Conservation (phyloP, 768 basidiomycete species). For the Hygrocybe punicea region DNA sequence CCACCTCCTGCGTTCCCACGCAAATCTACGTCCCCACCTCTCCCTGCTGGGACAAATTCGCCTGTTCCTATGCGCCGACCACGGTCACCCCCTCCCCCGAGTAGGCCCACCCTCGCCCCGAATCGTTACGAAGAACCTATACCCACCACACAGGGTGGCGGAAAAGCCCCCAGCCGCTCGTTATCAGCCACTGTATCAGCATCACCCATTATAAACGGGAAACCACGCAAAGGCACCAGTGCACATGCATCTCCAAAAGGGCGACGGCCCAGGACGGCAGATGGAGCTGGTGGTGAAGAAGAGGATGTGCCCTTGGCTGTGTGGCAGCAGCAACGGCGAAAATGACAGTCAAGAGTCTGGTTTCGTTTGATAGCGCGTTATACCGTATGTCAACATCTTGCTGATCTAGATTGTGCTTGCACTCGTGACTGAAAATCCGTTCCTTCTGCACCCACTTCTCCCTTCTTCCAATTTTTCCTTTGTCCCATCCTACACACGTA, state of each 20-base stretch:
- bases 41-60: not conserved
- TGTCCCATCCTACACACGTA: not conserved
- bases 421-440: no score
- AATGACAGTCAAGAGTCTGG: constrained; percentile 31
- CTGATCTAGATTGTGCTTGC: constrained; percentile 1
- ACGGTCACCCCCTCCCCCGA: constrained; percentile 51
- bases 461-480: not conserved
- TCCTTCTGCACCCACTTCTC: not conserved
- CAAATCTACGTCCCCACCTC: not conserved
- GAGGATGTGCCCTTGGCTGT: constrained; percentile 79
- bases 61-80: constrained; percentile 35
- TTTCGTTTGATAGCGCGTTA: not conserved
- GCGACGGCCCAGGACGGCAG: constrained; percentile 42
- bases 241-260: constrained; percentile 44
- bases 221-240: constrained; percentile 61
- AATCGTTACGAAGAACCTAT: constrained; percentile 22
- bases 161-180: constrained; percentile 60
- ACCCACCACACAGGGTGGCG: constrained; percentile 13
- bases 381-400: not conserved
- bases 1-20: not conserved
- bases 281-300: constrained; percentile 56
- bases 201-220: constrained; percentile 45
- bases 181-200: constrained; percentile 61
- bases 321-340: constrained; percentile 72
- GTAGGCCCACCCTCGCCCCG: constrained; percentile 16